Base-by-base conservation (phyloP, 2,329 filamentous ascomycete species). In the Reticulascus tulasneorum region DNA sequence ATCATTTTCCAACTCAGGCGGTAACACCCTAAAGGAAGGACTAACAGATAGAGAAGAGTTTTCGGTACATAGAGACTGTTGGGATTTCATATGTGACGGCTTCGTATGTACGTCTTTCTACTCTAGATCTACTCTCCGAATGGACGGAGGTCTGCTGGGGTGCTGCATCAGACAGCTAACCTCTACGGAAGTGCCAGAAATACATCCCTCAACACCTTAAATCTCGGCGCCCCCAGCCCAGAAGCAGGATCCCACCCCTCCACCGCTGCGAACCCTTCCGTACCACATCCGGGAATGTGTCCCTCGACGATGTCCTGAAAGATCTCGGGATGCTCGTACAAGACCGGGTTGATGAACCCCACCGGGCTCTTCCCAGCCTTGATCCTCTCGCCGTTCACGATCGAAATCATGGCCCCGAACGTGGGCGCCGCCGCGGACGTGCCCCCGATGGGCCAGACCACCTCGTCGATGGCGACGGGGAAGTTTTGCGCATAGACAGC, bases 381-480 rank as follows among this genome's bases (percentile, higher is more conserved):
- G 28, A 59, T 27, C 9, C 54, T 46, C 43, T 53, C 50, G 25
- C 50, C 54, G 18, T 59, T 59, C 7, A 58, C 49, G 29, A 58
- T 44, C n/a, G 47, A 54, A 26, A 63, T 43, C 35, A 66, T 56
- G 23, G 48, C 47, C 6, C 48, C 58, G n/a, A 61, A 55, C 11
- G 56, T 50, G 3, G 60, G 60, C 5, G 55, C 55, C 6, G 57
- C 52, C 22, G 54, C 56, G 31, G 66, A 72, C 1, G 75, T 79
- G 11, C 73, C 75, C 32, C 61, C 72, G 1, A 68, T 61, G 19
- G 67, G 54, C 1, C 48, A 46, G 36, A 67, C 67, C 6, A 51
- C 48, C 15, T 67, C 67, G 30, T 69, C 52, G 21, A 68, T 51
- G 2, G 66, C 64, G 7, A 71, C 53, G 29, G 64, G 57, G 40